These are phyloP conservation scores for Nemania bipapillata DNA, from an alignment of 2,329 filamentous ascomycete genomes.

Conservation along the genomic window DNA sequence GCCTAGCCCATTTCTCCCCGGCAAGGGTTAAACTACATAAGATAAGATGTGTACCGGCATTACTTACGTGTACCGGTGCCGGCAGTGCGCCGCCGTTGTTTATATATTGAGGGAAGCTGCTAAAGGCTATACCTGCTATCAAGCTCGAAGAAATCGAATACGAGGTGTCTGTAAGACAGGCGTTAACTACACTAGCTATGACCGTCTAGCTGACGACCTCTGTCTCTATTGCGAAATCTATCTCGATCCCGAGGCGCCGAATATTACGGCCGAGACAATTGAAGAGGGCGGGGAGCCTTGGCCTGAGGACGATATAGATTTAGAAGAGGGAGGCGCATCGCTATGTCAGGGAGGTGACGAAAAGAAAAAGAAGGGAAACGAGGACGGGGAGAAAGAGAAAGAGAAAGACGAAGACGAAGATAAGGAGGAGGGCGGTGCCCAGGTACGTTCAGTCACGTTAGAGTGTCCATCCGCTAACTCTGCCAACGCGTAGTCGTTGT, in stretches of 20 bases:
- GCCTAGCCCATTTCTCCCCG: neutral
- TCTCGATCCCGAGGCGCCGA: conserved; percentile 15
- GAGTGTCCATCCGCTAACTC: neutral
- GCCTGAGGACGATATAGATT: conserved; percentile 27
- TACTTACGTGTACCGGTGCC: conserved; percentile 34
- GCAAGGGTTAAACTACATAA: neutral
- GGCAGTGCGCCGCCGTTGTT: conserved; percentile 33
- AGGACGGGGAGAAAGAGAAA: neutral
- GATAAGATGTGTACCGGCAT: conserved; percentile 45
- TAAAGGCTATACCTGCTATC: conserved; percentile 40
- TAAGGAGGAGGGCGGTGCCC: conserved; percentile 28
- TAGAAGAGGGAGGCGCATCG: neutral
- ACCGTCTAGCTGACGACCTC: conserved; percentile 28
- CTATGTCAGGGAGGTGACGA: conserved; percentile 35
- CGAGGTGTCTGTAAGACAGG: conserved; percentile 43
- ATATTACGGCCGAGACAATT: conserved; percentile 34
- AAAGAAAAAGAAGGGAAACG: conserved; percentile 12
- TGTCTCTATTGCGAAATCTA: conserved; percentile 44
- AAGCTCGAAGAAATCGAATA: conserved; percentile 21
- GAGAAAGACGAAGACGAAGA: conserved; percentile 4
- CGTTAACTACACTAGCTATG: conserved; percentile 36
- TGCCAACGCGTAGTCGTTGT: neutral
- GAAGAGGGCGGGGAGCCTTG: conserved; percentile 24
- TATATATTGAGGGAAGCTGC: conserved; percentile 26
- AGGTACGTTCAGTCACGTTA: conserved; percentile 6